phyloP scores from a whole-genome alignment of 805 yeast genomes.

The Ogataea naganishii region DNA sequence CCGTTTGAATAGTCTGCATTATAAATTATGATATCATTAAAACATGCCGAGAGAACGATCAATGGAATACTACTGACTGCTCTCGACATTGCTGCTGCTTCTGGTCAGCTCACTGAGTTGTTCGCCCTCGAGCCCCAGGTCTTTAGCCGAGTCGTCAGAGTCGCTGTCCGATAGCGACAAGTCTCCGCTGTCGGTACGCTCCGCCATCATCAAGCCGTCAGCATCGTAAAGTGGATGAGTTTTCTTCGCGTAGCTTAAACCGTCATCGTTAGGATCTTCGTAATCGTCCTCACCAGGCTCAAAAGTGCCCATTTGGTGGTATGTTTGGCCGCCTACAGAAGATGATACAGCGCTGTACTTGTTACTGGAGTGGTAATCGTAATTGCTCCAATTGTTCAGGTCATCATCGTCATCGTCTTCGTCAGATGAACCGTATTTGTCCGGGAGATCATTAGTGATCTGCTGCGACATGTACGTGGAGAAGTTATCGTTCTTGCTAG shows the following conservation, averaged over 20 bases:
- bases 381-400: slow-evolving; percentile 1
- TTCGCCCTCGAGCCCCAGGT: too few species aligned
- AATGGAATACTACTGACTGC: too few species aligned
- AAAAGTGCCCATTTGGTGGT: slow-evolving; percentile 23
- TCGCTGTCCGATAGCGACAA: slow-evolving; percentile 15
- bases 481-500: slow-evolving; percentile 36
- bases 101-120: too few species aligned
- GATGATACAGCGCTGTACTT: slow-evolving; percentile 7
- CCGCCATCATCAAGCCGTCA: slow-evolving; percentile 25
- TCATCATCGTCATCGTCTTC: slow-evolving; percentile 45
- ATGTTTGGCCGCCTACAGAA: slow-evolving; percentile 25
- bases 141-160: too few species aligned
- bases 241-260: slow-evolving; percentile 59
- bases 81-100: too few species aligned
- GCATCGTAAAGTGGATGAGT: slow-evolving; percentile 54
- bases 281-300: slow-evolving; percentile 52
- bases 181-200: too few species aligned
- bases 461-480: slow-evolving; percentile 73
- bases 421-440: slow-evolving; percentile 42
- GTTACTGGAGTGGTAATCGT: slow-evolving; percentile 1
- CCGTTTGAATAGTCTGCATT: too few species aligned
- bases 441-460: slow-evolving; percentile 45
- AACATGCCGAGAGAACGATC: too few species aligned
- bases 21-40: too few species aligned
- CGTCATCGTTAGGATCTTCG: slow-evolving; percentile 76